Evolutionary conservation across 169 alveolate genomes (phyloP), one percentile per base, ranked within the genome.

Genomic region (Eimeria necatrix): DNA sequence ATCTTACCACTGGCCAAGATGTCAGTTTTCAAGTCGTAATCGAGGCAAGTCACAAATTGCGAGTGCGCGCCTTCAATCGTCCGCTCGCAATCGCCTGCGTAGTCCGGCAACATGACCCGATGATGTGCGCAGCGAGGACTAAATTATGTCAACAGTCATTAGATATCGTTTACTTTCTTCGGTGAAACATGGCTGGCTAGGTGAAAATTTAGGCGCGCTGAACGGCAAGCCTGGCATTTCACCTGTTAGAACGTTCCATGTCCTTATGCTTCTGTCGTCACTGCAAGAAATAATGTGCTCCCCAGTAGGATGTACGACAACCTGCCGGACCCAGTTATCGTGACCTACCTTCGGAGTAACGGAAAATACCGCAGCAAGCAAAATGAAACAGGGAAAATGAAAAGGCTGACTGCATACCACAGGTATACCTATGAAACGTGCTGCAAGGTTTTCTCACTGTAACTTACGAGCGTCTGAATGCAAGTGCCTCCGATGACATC

Each of bases 281-380:
- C 85, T 68, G 53, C 93, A 86, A 7, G 93, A 86, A 9, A 86
- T 68, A 20, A 86, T 49, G 49, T 86, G 84, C 81, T 86, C 48
- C 22, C 93, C 93, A 5, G 93, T 86, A 3, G 93, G 93, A 24
- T 86, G 93, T 48, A 86, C 93, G 22, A 71, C 81, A 26, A 86
- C 84, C 22, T 86, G 93, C 2, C 93, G 93, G 10, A 86, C 93
- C 93, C 93, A 86, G 22, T 86, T 86, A n/a, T 86, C 93, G 49
- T 86, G 93, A 20, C 93, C 93, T 48, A 53, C 22, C 93, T 86
- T 56, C 26, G 59, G 46, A 22, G 32, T 9, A 16, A 68, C 12
- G 70, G 6, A 59, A 4, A 9, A n/a, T 16, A 20, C 70, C 52
- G 56, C 53, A 26, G 48, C 53, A 73, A 32, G 78, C 59, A 74